Percentiles rank a stretch among this genome's conserved stretches.
These are phyloP conservation scores for Apiospora malaysiana DNA, from an alignment of 2,329 filamentous ascomycete genomes.

Conservation along the genomic window DNA sequence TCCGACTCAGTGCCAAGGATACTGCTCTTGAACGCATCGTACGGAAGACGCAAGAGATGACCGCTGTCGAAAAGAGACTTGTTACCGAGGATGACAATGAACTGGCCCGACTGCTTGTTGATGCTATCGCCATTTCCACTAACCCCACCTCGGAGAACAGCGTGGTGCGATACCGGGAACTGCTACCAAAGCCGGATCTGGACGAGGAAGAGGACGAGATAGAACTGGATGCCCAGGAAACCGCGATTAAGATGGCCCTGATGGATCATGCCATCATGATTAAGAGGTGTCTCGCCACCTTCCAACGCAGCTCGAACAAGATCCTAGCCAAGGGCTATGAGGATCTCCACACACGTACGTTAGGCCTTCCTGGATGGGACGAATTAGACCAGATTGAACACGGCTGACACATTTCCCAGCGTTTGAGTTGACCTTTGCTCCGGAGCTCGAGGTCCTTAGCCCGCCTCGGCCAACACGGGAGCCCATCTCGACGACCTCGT, in stretches of 20 bases:
- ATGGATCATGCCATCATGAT: conserved; percentile 89
- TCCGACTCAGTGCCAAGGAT: conserved; percentile 76
- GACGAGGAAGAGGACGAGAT: conserved; percentile 53
- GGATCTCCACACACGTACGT: conserved; percentile 70
- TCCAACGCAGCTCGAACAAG: conserved; percentile 67
- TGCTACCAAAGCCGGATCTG: conserved; percentile 64
- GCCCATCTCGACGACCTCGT: conserved; percentile 45
- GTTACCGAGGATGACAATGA: conserved; percentile 76
- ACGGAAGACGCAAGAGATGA: conserved; percentile 87
- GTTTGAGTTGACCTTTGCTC: conserved; percentile 67
- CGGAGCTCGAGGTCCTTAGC: conserved; percentile 68
- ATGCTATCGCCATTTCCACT: conserved; percentile 78
- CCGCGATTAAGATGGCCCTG: conserved; percentile 81
- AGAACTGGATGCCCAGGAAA: conserved; percentile 68
- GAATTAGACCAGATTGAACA: not conserved
- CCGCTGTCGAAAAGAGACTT: conserved; percentile 75
- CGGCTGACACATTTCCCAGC: conserved; percentile 44
- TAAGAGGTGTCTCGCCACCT: conserved; percentile 77
- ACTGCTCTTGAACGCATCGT: conserved; percentile 91
- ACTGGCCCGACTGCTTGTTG: conserved; percentile 70
- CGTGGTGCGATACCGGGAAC: conserved; percentile 76
- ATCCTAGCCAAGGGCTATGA: conserved; percentile 61
- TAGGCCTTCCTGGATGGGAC: not conserved
- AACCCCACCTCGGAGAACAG: conserved; percentile 77
- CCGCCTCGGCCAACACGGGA: conserved; percentile 53